Evolutionary conservation across 2,329 filamentous ascomycete species (phyloP), one percentile per base, ranked within the genome.

Genomic region (Sporothrix variecibatus): DNA sequence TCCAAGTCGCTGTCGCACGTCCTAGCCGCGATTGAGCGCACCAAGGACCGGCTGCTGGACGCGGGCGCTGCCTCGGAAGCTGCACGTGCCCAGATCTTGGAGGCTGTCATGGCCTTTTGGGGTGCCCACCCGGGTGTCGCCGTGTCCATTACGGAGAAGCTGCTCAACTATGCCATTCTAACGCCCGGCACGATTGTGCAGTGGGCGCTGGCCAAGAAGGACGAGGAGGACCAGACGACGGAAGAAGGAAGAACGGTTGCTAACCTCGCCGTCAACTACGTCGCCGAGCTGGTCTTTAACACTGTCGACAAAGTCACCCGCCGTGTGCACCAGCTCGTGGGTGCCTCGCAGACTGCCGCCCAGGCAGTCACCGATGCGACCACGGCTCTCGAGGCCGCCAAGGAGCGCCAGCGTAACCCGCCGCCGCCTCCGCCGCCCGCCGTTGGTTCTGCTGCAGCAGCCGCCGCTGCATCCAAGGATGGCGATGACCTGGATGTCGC

Each of bases 1-100:
- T 95, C 94, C 77, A 99, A 99, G 83, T 98, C 95, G 0, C 89
- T 99, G 43, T 98, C 95, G 15, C 96, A 99, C 82, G 94, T 98
- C 3, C 89, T 99, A 20, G 97, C 95, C 9, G 97, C 93, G 81
- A 97, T 99, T 77, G 96, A 99, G 82, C 92, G 96, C 74, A 95
- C 93, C 83, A 97, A 97, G 83, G 93, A 95, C 72, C 91, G 94
- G 40, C 90, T 99, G 0, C 86, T 97, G 1, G 91, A 93, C 74
- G 91, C 95, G 51, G 94, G 94, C 0, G 87, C 91, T 1, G 87
- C 90, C 64, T 95, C 93, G 0, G 89, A 94, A 74, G 87, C 88
- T 2, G 94, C 94, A 0, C 90, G 94, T 56, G 89, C 91, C 58
- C 96, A 99, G 82, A 97, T 99, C 79, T 93, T 98, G 78, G 90